Evolutionary conservation across 2,329 filamentous ascomycete species (phyloP).

Genomic region (Pseudogymnoascus sp.): DNA sequence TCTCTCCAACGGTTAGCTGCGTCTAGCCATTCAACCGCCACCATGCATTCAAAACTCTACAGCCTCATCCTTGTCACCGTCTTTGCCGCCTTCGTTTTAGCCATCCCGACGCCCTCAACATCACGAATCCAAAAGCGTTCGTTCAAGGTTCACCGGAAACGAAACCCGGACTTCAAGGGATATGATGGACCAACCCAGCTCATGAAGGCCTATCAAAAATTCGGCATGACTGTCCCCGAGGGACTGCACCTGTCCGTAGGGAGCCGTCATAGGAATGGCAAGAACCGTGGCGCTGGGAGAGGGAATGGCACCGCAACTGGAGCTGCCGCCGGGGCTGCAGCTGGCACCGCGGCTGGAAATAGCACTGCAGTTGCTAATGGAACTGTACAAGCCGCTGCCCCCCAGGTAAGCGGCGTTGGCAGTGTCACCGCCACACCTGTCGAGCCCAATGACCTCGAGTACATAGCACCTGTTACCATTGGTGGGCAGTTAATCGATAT

Average conservation of each 20-base stretch:
- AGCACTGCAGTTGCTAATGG: constrained; percentile 6
- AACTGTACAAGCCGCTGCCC: constrained; percentile 23
- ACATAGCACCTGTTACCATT: constrained; percentile 26
- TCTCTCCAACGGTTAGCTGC: constrained; percentile 3
- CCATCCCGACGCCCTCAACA: constrained; percentile 5
- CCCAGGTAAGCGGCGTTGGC: constrained; percentile 40
- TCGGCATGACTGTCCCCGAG: constrained; percentile 46
- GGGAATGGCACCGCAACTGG: constrained; percentile 4
- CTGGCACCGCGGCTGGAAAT: constrained; percentile 9
- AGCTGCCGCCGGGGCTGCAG: constrained; percentile 14
- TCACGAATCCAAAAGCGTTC: constrained; percentile 26
- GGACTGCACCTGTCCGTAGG: constrained; percentile 27
- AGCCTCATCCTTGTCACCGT: constrained; percentile 4
- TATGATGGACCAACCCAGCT: constrained; percentile 51
- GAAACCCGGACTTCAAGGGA: constrained; percentile 43
- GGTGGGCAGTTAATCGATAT: constrained; percentile 31
- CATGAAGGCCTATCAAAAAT: constrained; percentile 63
- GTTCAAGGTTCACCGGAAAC: constrained; percentile 30
- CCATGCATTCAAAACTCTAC: neutral
- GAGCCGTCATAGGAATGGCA: neutral
- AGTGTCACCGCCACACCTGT: constrained; percentile 56
- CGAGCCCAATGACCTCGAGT: constrained; percentile 38
- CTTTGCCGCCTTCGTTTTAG: constrained; percentile 6
- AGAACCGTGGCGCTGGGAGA: neutral
- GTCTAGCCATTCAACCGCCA: neutral